Evolutionary conservation across 345 rosid genomes (phyloP).

Genomic region (Eucalyptus sideroxylon): DNA sequence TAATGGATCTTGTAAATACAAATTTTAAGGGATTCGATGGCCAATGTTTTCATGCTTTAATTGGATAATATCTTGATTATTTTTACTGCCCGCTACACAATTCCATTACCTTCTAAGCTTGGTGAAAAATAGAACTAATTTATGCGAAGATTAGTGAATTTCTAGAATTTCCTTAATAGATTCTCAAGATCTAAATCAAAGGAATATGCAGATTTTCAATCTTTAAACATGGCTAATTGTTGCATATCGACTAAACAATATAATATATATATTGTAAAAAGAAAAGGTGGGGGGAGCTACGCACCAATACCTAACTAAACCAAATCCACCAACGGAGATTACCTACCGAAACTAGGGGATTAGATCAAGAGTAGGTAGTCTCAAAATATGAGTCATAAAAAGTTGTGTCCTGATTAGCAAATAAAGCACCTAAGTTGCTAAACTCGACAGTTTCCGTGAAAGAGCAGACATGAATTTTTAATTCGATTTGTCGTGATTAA

Average conservation of each 20-base stretch:
- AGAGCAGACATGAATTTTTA: background rate
- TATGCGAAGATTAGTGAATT: background rate
- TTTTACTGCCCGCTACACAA: accelerated
- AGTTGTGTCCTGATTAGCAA: background rate
- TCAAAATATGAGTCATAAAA: background rate
- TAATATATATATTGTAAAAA: background rate
- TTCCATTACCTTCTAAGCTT: background rate
- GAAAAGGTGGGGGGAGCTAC: background rate
- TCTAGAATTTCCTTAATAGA: background rate
- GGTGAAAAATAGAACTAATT: background rate
- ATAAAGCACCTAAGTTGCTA: background rate
- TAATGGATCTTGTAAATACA: background rate
- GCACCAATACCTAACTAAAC: background rate
- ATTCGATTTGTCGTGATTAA: background rate
- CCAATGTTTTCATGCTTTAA: background rate
- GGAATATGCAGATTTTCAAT: background rate
- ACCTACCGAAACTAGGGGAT: background rate
- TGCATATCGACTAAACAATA: background rate
- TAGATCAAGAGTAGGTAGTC: background rate
- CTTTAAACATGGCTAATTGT: background rate
- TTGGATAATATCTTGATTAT: background rate
- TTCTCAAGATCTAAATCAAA: background rate
- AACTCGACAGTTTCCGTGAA: background rate
- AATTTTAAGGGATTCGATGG: background rate
- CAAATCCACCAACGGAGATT: background rate